Percentiles rank a stretch among this genome's conserved stretches.
Evolutionary conservation across 2,329 filamentous ascomycete species (phyloP).

Genomic region (Fusarium armeniacum): DNA sequence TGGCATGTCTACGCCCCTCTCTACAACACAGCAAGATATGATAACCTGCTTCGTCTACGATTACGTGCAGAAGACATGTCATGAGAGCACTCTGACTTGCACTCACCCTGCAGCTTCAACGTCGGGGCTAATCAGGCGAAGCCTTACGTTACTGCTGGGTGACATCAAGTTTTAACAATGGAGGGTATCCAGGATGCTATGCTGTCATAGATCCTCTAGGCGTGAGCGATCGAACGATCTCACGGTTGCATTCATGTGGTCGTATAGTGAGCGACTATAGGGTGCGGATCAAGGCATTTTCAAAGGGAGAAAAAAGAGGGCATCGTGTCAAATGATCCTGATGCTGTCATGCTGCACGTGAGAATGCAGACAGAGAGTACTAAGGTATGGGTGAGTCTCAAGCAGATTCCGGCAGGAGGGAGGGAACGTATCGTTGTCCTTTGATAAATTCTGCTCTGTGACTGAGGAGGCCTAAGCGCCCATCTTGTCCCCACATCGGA

Average conservation of each 20-base stretch:
- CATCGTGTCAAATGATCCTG: background rate
- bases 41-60: background rate
- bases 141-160: conserved; percentile 3
- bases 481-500: conserved; percentile 26
- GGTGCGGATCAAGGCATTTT: background rate
- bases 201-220: conserved; percentile 12
- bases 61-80: conserved; percentile 6
- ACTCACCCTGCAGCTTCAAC: conserved; percentile 1
- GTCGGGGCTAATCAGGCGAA: conserved; percentile 8
- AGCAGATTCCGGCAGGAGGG: conserved; percentile 3
- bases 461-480: conserved; percentile 37
- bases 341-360: conserved; percentile 25
- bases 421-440: conserved; percentile 30
- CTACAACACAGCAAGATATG: background rate
- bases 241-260: background rate
- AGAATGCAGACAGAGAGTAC: conserved; percentile 8
- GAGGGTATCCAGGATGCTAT: conserved; percentile 7
- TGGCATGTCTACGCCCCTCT: background rate
- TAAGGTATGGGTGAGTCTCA: conserved; percentile 1
- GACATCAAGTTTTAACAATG: conserved; percentile 26
- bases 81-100: conserved; percentile 1
- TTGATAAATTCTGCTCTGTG: conserved; percentile 4
- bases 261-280: background rate
- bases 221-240: conserved; percentile 17
- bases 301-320: background rate